Base-by-base conservation (phyloP, 495 filamentous ascomycete genomes). In the Friedmanniomyces simplex region DNA sequence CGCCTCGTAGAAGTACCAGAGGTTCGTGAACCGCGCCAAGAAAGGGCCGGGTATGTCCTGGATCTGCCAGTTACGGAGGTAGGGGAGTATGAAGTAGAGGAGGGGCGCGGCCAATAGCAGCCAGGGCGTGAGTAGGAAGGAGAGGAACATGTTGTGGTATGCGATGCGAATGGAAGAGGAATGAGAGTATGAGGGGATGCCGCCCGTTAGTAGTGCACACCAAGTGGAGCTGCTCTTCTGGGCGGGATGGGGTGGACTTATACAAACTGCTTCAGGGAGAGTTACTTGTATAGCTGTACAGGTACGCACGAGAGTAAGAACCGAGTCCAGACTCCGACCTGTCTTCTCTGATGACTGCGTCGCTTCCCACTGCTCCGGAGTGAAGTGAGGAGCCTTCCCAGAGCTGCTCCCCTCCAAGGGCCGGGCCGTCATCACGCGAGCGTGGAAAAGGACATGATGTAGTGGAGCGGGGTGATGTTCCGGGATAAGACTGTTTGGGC, bases 1-100 rank as follows among this genome's bases (percentile, higher is more conserved):
- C 50, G 75, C 73, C 45, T 88, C 83, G 22, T 79, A 72, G 43
- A 94, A 66, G 28, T 93, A 75, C 89, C 89, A 95, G 26, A 89
- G 71, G 65, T 89, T 87, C 32, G 85, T 80, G 69, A 87, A 88
- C 43, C 81, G 75, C 0, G 83, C 83, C 2, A 82, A 82, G 41
- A 84, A 79, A 0, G 89, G 86, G 5, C 76, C 74, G 0, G 89
- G 87, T 45, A 93, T 82, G 54, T 77, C 71, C 42, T 78, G 75
- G 57, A 93, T 75, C 14, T 76, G 73, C 63, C 74, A 73, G 62
- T 82, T 83, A 50, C 82, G 75, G 28, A 91, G 61, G 69, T 91
- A 93, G 0, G 86, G 82, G 41, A 84, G 71, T 25, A 89, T 24
- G 63, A 81, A 93, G 72, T 80, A 91, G 52, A 78, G 68, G 11